Evolutionary conservation across 176 grass and related monocot genomes (phyloP).

Genomic region (Raddia guianensis): DNA sequence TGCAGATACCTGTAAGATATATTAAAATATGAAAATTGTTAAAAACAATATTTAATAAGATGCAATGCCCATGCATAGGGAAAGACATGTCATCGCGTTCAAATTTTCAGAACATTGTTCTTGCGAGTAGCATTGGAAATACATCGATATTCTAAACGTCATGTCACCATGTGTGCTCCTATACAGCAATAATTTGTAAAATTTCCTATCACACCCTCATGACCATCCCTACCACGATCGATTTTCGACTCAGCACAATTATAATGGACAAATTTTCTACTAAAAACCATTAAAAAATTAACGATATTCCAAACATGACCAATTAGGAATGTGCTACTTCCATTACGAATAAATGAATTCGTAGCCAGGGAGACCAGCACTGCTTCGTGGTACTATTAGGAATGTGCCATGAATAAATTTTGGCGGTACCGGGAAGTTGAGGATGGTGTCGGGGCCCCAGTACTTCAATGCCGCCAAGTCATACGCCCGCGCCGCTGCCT

Average conservation of each 20-base stretch:
- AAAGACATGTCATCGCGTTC: too few species aligned
- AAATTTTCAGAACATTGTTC: neutral
- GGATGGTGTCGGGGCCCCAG: conserved; percentile 83
- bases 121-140: rapidly evolving
- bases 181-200: too few species aligned
- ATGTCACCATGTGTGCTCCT: neutral
- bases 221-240: too few species aligned
- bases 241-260: neutral
- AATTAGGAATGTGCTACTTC: too few species aligned
- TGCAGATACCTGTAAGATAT: conserved; percentile 32
- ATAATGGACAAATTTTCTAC: neutral
- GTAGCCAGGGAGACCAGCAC: neutral
- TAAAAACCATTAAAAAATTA: neutral
- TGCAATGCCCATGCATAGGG: neutral
- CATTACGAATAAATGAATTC: neutral
- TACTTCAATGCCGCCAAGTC: conserved; percentile 98
- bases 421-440: conserved; percentile 74
- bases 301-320: neutral
- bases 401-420: conserved; percentile 32
- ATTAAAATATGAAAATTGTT: too few species aligned
- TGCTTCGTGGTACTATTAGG: neutral
- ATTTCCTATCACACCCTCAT: neutral
- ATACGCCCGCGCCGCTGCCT: conserved; percentile 78
- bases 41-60: neutral
- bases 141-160: neutral